These are phyloP conservation scores for Amanita inopinata DNA, from an alignment of 768 basidiomycete genomes.

Conservation along the genomic window DNA sequence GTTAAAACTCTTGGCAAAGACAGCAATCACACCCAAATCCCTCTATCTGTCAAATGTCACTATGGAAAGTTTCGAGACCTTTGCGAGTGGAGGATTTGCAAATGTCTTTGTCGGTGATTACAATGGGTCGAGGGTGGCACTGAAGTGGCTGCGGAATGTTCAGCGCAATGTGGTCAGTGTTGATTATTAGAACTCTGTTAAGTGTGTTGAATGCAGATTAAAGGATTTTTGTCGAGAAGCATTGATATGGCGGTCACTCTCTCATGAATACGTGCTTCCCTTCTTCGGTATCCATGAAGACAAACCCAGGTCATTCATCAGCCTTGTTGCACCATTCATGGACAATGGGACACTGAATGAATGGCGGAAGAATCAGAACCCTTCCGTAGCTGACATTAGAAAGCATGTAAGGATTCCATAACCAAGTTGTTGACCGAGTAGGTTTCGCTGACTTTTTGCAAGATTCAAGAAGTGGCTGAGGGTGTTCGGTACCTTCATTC, in stretches of 20 bases:
- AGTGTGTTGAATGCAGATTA: background rate
- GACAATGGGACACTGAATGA: background rate
- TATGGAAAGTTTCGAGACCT: too few relatives aligned
- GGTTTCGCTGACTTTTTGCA: background rate
- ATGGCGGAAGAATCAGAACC: background rate
- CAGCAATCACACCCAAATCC: background rate
- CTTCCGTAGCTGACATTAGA: background rate
- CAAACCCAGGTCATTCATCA: background rate
- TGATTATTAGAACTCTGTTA: too few relatives aligned
- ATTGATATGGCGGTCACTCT: background rate
- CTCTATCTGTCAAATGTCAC: too few relatives aligned
- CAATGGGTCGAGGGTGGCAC: background rate
- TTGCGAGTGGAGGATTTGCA: background rate
- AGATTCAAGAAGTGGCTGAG: too few relatives aligned
- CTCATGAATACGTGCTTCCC: background rate
- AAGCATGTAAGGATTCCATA: background rate
- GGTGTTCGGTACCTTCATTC: too few relatives aligned
- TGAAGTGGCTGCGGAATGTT: background rate
- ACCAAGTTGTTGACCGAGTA: background rate
- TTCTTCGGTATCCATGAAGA: background rate
- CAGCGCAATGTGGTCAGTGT: background rate
- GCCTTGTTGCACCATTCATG: slow-evolving; percentile 1
- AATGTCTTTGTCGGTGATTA: background rate
- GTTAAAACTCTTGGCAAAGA: background rate
- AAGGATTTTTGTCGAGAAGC: background rate